phyloP scores from a whole-genome alignment of 305 asterid genomes.

The Ajuga reptans region DNA sequence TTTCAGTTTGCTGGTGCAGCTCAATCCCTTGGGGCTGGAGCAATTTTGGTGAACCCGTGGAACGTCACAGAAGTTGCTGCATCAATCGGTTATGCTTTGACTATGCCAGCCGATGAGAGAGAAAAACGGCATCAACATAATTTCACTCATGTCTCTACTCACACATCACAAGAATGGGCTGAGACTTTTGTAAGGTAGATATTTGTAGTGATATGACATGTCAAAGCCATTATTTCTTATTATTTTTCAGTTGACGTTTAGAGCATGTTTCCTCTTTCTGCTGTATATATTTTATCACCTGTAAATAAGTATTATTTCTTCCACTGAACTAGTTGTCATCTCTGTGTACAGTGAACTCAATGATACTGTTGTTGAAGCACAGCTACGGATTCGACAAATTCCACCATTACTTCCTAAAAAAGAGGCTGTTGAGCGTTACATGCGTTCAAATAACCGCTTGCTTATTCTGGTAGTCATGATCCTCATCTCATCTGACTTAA shows the following conservation, averaged over 20 bases:
- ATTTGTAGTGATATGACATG: background rate
- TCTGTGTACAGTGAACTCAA: slow-evolving; percentile 65
- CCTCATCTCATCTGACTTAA: slow-evolving; percentile 2
- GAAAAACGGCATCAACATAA: slow-evolving; percentile 82
- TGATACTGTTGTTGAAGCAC: slow-evolving; percentile 85
- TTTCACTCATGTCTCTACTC: slow-evolving; percentile 75
- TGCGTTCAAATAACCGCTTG: slow-evolving; percentile 54
- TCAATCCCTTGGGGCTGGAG: slow-evolving; percentile 94
- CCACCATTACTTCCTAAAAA: slow-evolving; percentile 69
- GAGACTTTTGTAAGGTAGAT: slow-evolving; percentile 82
- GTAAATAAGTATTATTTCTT: background rate
- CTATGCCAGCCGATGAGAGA: slow-evolving; percentile 73
- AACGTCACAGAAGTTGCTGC: slow-evolving; percentile 82
- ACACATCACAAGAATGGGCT: slow-evolving; percentile 94
- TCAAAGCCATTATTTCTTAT: background rate
- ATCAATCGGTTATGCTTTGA: slow-evolving; percentile 71
- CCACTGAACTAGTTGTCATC: slow-evolving; percentile 13
- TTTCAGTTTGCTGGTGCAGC: slow-evolving; percentile 94
- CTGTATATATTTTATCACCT: background rate
- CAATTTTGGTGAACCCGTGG: slow-evolving; percentile 86
- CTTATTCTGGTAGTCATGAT: slow-evolving; percentile 58
- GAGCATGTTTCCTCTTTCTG: background rate
- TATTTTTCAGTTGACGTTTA: background rate
- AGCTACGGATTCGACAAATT: slow-evolving; percentile 68
- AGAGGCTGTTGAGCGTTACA: slow-evolving; percentile 51